Percentiles rank a stretch among this genome's conserved stretches.
Evolutionary conservation across 106 monocot genomes (phyloP).

Genomic region (Ottelia alismoides): DNA sequence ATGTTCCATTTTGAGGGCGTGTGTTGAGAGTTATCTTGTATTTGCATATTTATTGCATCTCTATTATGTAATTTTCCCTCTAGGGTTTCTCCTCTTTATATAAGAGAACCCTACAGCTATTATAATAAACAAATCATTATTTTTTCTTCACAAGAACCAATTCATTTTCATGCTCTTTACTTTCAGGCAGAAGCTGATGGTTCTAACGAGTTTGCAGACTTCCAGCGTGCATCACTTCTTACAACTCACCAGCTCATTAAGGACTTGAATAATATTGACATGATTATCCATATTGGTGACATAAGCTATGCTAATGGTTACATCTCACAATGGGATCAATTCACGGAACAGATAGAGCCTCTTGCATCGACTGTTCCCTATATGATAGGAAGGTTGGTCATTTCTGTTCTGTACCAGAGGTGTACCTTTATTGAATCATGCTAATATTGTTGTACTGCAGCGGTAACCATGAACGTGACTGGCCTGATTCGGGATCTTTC

Average conservation of each 20-base stretch:
- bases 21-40: too few relatives aligned
- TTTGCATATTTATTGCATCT: too few relatives aligned
- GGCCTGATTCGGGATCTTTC: constrained; percentile 77
- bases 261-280: neutral
- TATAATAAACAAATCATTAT: too few relatives aligned
- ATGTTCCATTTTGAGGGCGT: too few relatives aligned
- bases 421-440: too few relatives aligned
- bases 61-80: too few relatives aligned
- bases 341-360: neutral
- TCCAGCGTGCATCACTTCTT: neutral
- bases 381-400: neutral
- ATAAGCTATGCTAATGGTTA: neutral
- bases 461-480: constrained; percentile 87
- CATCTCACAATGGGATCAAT: constrained; percentile 1
- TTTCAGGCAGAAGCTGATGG: constrained; percentile 3
- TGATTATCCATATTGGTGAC: neutral
- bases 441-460: too few relatives aligned
- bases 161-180: too few relatives aligned
- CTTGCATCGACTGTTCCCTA: neutral
- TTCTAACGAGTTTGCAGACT: neutral
- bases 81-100: too few relatives aligned
- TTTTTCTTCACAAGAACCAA: too few relatives aligned
- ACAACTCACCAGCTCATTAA: neutral
- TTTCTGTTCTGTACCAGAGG: too few relatives aligned
- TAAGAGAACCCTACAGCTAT: too few relatives aligned